A percentile compares a stretch with the other conserved stretches of the same genome.
Evolutionary conservation across 1,139 yeast genomes (phyloP).

Genomic region (Debaryomyces nepalensis): DNA sequence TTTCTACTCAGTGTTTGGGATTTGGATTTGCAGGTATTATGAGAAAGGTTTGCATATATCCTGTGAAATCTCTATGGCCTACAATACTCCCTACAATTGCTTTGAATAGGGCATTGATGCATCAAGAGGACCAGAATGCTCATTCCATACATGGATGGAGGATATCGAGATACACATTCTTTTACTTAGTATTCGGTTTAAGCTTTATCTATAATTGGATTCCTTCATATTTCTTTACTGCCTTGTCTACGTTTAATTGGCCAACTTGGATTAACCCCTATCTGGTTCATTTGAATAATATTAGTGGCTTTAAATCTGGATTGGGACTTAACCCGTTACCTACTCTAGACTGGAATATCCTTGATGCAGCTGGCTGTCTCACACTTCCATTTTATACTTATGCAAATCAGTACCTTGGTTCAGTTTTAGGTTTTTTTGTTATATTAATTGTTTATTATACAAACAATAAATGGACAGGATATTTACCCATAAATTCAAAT

Average conservation of each 20-base stretch:
- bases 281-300: conserved; percentile 45
- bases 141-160: conserved; percentile 39
- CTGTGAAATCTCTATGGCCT: conserved; percentile 52
- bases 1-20: conserved; percentile 51
- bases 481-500: conserved; percentile 45
- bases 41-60: conserved; percentile 50
- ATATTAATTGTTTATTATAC: conserved; percentile 40
- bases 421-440: conserved; percentile 36
- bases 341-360: conserved; percentile 50
- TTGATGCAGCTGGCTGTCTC: conserved; percentile 45
- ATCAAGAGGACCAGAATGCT: conserved; percentile 25
- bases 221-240: conserved; percentile 47
- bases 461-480: conserved; percentile 46
- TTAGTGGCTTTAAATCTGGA: conserved; percentile 44
- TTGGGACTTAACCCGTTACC: conserved; percentile 52
- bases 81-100: conserved; percentile 51
- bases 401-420: conserved; percentile 41
- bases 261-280: conserved; percentile 50
- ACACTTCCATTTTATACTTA: conserved; percentile 48
- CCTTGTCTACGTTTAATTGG: conserved; percentile 51
- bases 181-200: conserved; percentile 34
- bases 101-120: conserved; percentile 47
- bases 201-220: conserved; percentile 50
- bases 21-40: conserved; percentile 53
- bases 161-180: conserved; percentile 45